Percentiles rank a stretch among this genome's conserved stretches.
These are phyloP conservation scores for Coriaria nepalensis DNA, from an alignment of 306 rosid genomes.

Conservation along the genomic window DNA sequence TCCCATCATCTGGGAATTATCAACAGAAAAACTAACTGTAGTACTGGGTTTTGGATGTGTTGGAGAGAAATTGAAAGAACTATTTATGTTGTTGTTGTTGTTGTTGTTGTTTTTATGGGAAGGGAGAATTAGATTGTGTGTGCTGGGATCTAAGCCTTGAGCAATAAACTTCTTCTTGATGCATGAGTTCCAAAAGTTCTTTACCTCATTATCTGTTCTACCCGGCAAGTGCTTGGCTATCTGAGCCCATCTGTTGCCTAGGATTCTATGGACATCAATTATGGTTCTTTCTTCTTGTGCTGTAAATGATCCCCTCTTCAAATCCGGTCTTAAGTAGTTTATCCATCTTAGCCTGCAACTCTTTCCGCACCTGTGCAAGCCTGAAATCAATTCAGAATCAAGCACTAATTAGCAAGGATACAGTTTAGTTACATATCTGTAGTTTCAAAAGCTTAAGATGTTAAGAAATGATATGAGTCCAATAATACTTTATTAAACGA, in stretches of 20 bases:
- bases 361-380: constrained; percentile 78
- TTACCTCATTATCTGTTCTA: constrained; percentile 85
- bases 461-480: not conserved
- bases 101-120: constrained; percentile 3
- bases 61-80: constrained; percentile 1
- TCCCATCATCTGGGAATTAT: too few species aligned
- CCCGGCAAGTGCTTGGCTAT: constrained; percentile 94
- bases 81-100: not conserved
- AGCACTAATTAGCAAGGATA: not conserved
- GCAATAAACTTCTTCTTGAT: constrained; percentile 72
- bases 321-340: constrained; percentile 73
- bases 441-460: too few species aligned
- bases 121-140: constrained; percentile 49
- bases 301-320: constrained; percentile 69
- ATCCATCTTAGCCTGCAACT: constrained; percentile 87
- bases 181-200: constrained; percentile 89
- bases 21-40: not conserved
- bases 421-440: too few species aligned
- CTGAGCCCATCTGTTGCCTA: constrained; percentile 90
- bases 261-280: constrained; percentile 68
- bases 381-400: constrained; percentile 17
- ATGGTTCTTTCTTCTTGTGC: constrained; percentile 60
- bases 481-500: not conserved
- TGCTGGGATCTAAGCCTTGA: constrained; percentile 78
- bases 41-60: not conserved